Percentiles rank a stretch among this genome's conserved stretches.
phyloP scores from a whole-genome alignment of 768 basidiomycete species.

The Suillus alpinus region DNA sequence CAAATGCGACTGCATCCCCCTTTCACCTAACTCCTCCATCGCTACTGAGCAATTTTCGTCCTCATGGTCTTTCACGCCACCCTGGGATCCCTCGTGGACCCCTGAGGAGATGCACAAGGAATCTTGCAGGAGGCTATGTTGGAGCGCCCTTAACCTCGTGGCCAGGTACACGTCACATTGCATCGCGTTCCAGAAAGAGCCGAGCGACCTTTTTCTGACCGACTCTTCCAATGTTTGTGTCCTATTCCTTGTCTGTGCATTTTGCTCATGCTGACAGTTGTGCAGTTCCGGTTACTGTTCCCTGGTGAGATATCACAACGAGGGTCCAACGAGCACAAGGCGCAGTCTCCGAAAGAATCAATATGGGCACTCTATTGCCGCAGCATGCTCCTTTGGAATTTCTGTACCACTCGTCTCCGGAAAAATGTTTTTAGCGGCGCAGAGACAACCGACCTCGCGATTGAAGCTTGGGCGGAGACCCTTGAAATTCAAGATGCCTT shows the following conservation, averaged over 20 bases:
- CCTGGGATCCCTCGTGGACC: constrained; percentile 64
- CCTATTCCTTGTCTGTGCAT: constrained; percentile 3
- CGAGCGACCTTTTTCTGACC: constrained; percentile 56
- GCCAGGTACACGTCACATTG: constrained; percentile 68
- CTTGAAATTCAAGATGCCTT: constrained; percentile 65
- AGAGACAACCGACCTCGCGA: constrained; percentile 56
- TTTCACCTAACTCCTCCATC: constrained; percentile 32
- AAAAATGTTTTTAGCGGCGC: constrained; percentile 42
- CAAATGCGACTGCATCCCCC: constrained; percentile 49
- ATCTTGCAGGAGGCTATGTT: constrained; percentile 72
- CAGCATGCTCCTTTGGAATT: constrained; percentile 79
- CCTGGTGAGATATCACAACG: constrained; percentile 70
- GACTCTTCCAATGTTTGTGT: constrained; percentile 63
- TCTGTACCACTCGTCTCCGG: constrained; percentile 51
- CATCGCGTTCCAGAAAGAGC: constrained; percentile 58
- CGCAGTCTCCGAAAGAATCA: constrained; percentile 66
- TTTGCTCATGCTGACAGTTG: constrained; percentile 1
- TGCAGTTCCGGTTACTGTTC: constrained; percentile 51
- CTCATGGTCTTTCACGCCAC: constrained; percentile 48
- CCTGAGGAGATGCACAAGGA: constrained; percentile 57
- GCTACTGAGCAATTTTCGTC: constrained; percentile 34
- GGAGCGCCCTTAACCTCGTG: constrained; percentile 69
- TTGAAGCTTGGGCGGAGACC: constrained; percentile 65
- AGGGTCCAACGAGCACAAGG: constrained; percentile 37
- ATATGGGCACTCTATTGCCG: constrained; percentile 84